Evolutionary conservation across 2,329 filamentous ascomycete species (phyloP).

Genomic region (Ceratocystis cacaofunesta): DNA sequence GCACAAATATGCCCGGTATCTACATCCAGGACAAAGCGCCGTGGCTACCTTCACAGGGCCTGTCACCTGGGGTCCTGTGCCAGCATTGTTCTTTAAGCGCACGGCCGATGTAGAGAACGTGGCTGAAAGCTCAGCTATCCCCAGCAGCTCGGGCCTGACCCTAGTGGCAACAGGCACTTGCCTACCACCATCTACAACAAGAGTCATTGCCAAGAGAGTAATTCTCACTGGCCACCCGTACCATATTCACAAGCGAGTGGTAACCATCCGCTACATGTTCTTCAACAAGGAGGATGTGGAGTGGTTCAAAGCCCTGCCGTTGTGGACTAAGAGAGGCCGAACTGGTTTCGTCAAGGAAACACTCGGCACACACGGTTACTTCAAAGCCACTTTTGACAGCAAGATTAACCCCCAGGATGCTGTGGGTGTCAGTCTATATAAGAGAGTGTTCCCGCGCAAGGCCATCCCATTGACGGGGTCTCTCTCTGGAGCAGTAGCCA

Average conservation of each 20-base stretch:
- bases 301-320: conserved; percentile 92
- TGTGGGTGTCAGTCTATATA: conserved; percentile 78
- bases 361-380: conserved; percentile 95
- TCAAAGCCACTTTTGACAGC: conserved; percentile 95
- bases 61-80: conserved; percentile 83
- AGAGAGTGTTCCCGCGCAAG: conserved; percentile 66
- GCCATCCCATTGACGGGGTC: conserved; percentile 36
- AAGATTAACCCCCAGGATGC: conserved; percentile 93
- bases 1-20: conserved; percentile 85
- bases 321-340: conserved; percentile 84
- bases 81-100: conserved; percentile 72
- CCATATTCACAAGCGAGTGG: conserved; percentile 96
- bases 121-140: conserved; percentile 29
- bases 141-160: conserved; percentile 38
- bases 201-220: conserved; percentile 84
- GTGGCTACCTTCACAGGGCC: conserved; percentile 84
- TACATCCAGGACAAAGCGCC: conserved; percentile 80
- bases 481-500: conserved; percentile 27
- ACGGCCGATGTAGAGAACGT: conserved; percentile 27
- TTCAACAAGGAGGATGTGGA: conserved; percentile 90
- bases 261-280: conserved; percentile 99
- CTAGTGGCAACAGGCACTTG: conserved; percentile 80
- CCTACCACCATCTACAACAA: conserved; percentile 57
- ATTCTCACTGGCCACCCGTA: conserved; percentile 91
- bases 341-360: conserved; percentile 88